A percentile compares a stretch with the other conserved stretches of the same genome.
phyloP scores from a whole-genome alignment of 805 yeast genomes.

The Ogataea nitratoaversa region DNA sequence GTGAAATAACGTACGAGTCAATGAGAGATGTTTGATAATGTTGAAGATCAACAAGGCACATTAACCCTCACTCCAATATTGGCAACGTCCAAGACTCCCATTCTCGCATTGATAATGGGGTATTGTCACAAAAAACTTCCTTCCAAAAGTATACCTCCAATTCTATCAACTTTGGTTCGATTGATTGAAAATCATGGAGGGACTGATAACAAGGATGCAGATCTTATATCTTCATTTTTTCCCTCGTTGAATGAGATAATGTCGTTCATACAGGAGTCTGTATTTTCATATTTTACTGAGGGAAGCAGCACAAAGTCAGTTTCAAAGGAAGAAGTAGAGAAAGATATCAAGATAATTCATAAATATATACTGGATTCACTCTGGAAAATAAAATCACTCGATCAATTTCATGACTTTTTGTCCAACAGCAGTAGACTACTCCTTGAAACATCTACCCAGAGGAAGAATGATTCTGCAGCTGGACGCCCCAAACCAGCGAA shows the following conservation, averaged over 20 bases:
- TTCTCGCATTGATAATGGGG: constrained; percentile 43
- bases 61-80: constrained; percentile 35
- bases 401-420: constrained; percentile 40
- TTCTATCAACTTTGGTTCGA: constrained; percentile 39
- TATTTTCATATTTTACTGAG: constrained; percentile 5
- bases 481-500: constrained; percentile 17
- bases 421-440: constrained; percentile 29
- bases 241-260: constrained; percentile 25
- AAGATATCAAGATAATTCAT: constrained; percentile 29
- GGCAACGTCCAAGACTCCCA: constrained; percentile 52
- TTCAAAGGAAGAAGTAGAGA: constrained; percentile 6
- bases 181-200: constrained; percentile 33
- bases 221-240: constrained; percentile 17
- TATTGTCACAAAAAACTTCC: constrained; percentile 42
- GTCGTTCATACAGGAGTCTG: constrained; percentile 12
- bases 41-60: constrained; percentile 7
- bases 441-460: constrained; percentile 24
- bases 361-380: constrained; percentile 32
- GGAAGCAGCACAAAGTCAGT: neutral
- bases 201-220: constrained; percentile 6
- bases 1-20: too few relatives aligned
- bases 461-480: constrained; percentile 13
- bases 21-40: neutral
- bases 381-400: constrained; percentile 48
- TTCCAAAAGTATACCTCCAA: constrained; percentile 32